These are phyloP conservation scores for Thalassiosira mediterranea DNA, from an alignment of 352 stramenopile genomes.

Conservation along the genomic window DNA sequence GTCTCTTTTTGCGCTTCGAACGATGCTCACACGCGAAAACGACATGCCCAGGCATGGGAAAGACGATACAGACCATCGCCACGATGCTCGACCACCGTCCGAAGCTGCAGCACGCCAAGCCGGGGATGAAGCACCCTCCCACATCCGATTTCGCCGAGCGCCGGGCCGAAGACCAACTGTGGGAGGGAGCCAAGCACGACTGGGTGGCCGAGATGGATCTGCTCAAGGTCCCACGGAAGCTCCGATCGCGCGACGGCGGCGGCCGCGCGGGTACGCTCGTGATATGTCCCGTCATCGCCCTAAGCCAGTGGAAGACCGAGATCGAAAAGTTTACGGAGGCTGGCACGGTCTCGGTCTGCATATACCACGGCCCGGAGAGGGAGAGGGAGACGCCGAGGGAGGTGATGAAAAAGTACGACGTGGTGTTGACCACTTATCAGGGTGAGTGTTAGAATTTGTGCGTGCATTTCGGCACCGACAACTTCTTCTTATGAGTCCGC, in stretches of 20 bases:
- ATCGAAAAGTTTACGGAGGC: conserved; percentile 92
- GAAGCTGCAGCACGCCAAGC: conserved; percentile 71
- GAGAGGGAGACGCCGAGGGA: conserved; percentile 75
- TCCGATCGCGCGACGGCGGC: conserved; percentile 33
- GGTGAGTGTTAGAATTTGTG: conserved; percentile 5
- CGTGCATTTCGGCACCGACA: background rate
- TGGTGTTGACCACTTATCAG: conserved; percentile 99
- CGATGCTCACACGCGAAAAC: background rate
- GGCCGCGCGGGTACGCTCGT: conserved; percentile 91
- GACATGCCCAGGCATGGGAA: conserved; percentile 71
- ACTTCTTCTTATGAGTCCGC: too few relatives aligned
- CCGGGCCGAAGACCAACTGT: conserved; percentile 71
- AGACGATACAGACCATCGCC: conserved; percentile 97
- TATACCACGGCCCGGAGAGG: conserved; percentile 95
- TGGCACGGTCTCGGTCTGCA: conserved; percentile 91
- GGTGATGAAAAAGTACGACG: conserved; percentile 92
- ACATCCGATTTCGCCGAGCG: conserved; percentile 45
- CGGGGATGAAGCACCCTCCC: conserved; percentile 71
- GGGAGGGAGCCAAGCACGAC: conserved; percentile 55
- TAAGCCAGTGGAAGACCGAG: conserved; percentile 93
- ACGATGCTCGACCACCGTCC: conserved; percentile 92
- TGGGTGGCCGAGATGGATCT: conserved; percentile 82
- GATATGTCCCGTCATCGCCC: conserved; percentile 95
- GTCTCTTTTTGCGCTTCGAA: too few relatives aligned
- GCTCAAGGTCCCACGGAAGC: conserved; percentile 69